Evolutionary conservation across 768 basidiomycete genomes (phyloP).

Genomic region (Neoboletus brunneissimus): DNA sequence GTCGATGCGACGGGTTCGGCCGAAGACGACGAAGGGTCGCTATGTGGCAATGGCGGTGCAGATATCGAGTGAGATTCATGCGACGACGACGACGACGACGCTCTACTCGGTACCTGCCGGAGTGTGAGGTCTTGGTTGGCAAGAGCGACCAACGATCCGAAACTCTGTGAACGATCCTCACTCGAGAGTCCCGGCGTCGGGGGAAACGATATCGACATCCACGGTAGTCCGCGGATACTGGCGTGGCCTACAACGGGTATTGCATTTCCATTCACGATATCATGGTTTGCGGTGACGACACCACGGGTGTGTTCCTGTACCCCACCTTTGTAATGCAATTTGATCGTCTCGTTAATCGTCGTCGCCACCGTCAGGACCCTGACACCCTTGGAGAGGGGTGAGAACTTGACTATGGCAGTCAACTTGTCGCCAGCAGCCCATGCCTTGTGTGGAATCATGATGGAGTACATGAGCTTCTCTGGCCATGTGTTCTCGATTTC

Average conservation of each 20-base stretch:
- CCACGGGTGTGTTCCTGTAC: conserved; percentile 59
- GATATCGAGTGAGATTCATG: conserved; percentile 3
- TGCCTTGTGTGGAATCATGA: conserved; percentile 92
- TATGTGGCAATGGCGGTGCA: not conserved
- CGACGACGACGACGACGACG: conserved; percentile 20
- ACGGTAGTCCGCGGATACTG: not conserved
- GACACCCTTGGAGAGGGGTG: conserved; percentile 83
- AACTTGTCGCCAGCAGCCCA: conserved; percentile 89
- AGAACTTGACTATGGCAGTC: conserved; percentile 81
- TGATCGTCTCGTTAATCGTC: conserved; percentile 71
- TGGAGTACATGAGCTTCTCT: conserved; percentile 92
- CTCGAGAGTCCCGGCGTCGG: conserved; percentile 15
- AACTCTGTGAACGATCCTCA: conserved; percentile 16
- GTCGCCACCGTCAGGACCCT: conserved; percentile 64
- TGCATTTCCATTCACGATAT: conserved; percentile 60
- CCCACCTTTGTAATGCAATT: conserved; percentile 52
- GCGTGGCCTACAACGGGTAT: conserved; percentile 26
- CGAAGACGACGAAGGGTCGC: not conserved
- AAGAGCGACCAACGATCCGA: conserved; percentile 8
- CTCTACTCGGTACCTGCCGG: conserved; percentile 12
- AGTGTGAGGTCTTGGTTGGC: conserved; percentile 13
- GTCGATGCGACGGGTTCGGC: conserved; percentile 8
- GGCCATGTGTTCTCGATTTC: conserved; percentile 99
- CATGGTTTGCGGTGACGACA: conserved; percentile 63
- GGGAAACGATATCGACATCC: not conserved